phyloP scores from a whole-genome alignment of 2,329 filamentous ascomycete genomes.

The Aspergillus aculeatinus region DNA sequence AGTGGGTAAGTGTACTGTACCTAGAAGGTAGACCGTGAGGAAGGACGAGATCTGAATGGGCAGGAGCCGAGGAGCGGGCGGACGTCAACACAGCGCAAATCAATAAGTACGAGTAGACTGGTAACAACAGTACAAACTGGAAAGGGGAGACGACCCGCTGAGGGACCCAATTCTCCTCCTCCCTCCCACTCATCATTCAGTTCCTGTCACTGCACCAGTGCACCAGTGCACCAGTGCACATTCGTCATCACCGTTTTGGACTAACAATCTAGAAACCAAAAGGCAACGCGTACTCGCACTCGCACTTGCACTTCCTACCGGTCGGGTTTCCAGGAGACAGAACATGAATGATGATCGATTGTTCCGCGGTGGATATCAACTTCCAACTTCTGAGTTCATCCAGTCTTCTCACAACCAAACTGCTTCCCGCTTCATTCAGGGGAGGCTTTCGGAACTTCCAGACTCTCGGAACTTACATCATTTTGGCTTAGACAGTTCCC shows the following conservation, averaged over 20 bases:
- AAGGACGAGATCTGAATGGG: neutral
- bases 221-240: too few species aligned
- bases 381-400: neutral
- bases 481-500: neutral
- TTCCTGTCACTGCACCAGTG: neutral
- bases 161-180: neutral
- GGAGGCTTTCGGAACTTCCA: neutral
- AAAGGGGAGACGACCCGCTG: conserved; percentile 1
- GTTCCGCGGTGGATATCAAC: neutral
- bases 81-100: conserved; percentile 3
- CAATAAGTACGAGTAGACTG: too few species aligned
- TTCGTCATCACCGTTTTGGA: neutral
- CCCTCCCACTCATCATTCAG: too few species aligned
- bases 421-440: neutral
- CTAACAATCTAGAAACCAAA: neutral
- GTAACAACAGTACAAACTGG: neutral
- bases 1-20: neutral
- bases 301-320: neutral
- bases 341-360: neutral
- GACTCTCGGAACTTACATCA: neutral
- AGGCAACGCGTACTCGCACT: neutral
- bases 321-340: neutral
- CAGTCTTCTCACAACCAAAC: neutral
- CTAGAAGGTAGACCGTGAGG: neutral
- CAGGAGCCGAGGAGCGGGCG: neutral